phyloP scores from a whole-genome alignment of 2,329 filamentous ascomycete genomes.

The Fusarium haematococcum region DNA sequence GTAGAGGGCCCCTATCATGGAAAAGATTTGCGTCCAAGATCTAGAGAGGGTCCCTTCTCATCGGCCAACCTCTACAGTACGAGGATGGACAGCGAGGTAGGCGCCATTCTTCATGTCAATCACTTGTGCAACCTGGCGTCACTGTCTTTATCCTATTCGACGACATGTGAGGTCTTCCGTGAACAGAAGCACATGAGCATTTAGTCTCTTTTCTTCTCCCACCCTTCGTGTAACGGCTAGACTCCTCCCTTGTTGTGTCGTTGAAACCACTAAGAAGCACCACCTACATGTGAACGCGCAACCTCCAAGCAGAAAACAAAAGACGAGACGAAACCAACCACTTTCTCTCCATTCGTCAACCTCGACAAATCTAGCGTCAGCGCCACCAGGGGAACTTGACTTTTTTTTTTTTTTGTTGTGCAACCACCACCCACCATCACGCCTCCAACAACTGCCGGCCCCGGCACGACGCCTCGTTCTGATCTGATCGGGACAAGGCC shows the following conservation, averaged over 20 bases:
- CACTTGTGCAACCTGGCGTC: neutral
- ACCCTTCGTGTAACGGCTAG: conserved; percentile 16
- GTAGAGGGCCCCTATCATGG: conserved; percentile 32
- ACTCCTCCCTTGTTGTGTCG: conserved; percentile 18
- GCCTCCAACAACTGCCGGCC: conserved; percentile 4
- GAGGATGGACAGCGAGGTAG: neutral
- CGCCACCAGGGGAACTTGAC: conserved; percentile 22
- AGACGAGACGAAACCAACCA: conserved; percentile 30
- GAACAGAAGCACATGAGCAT: conserved; percentile 9
- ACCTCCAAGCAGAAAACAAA: neutral
- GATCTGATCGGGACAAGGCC: neutral
- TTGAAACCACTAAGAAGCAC: conserved; percentile 17
- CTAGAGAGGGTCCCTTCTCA: conserved; percentile 20
- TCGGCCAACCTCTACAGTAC: conserved; percentile 19
- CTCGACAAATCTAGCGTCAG: conserved; percentile 27
- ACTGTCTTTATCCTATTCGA: conserved; percentile 11
- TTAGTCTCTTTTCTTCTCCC: conserved; percentile 2
- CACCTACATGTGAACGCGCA: conserved; percentile 23
- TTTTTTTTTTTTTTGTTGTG: conserved; percentile 2
- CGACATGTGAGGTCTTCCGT: neutral
- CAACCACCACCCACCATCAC: neutral
- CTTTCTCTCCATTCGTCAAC: conserved; percentile 20
- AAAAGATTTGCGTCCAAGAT: conserved; percentile 39
- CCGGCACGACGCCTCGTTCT: neutral
- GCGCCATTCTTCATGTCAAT: neutral